Evolutionary conservation across 768 basidiomycete genomes (phyloP), one percentile per base, ranked within the genome.

Genomic region (Lepiota subincarnata): DNA sequence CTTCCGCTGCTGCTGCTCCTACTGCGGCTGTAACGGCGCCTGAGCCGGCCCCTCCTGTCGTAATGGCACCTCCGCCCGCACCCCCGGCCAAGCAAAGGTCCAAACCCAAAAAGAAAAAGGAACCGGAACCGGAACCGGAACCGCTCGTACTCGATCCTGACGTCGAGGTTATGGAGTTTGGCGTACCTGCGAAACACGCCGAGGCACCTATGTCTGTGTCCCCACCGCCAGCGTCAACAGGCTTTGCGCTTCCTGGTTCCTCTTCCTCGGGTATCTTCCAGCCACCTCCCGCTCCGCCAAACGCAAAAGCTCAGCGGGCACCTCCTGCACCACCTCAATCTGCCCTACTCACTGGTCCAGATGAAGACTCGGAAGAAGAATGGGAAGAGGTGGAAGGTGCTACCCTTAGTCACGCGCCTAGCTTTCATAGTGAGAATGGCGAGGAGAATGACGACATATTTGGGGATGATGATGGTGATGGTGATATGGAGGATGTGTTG

Each of bases 21-120:
- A 6, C 48, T 14, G n/a, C 24, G 20, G 44, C 57, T 38, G 20
- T 54, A 19, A 35, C 39, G 4, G 36, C 55, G 11, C 42, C 58
- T 20, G 56, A 50, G 3, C 65, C 66, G 8, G 55, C 66, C 10
- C 63, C 69, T 1, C 55, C 62, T 6, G 31, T 47, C 2, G 26
- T 40, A 26, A 66, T 70, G 31, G 55, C 67, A 0, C 66, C 73
- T 0, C 67, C 74, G 0, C 62, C 70, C 0, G 64, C 72, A 0
- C 69, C 73, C 7, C 67, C 71, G 24, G 43, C 57, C 35, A 54
- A 34, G 19, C 39, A 41, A n/a, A 43, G 40, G 45, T 14, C 39
- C 16, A 43, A 49, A 40, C 36, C 34, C 14, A 48, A 48, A 16
- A 48, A 53, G 52, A 49, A 26, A 39, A 57, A 43, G 16, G 51